Evolutionary conservation across 768 basidiomycete species (phyloP).

Genomic region (Auriscalpium microsporum): DNA sequence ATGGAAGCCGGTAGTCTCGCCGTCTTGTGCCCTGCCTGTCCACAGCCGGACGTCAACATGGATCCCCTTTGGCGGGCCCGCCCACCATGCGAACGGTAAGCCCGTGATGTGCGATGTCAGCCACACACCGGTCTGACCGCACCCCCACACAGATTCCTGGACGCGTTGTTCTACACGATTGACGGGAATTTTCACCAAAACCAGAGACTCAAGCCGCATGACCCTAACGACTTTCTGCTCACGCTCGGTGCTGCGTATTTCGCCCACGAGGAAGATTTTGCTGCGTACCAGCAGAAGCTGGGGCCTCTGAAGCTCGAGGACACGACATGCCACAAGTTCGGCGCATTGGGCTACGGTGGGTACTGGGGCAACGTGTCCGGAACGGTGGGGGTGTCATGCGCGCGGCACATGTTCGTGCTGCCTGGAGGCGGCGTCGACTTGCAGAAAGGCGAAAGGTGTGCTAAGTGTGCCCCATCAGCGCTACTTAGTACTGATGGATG

Average conservation of each 20-base stretch:
- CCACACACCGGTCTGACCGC: background rate
- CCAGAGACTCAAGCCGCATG: background rate
- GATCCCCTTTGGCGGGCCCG: background rate
- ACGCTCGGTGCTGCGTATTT: background rate
- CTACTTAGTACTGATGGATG: background rate
- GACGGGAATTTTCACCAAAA: background rate
- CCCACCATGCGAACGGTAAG: background rate
- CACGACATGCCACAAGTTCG: background rate
- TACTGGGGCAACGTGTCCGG: background rate
- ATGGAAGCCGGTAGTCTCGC: background rate
- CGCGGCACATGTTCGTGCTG: background rate
- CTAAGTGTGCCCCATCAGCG: no score
- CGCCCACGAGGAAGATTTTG: background rate
- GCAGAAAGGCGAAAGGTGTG: background rate
- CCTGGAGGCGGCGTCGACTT: background rate
- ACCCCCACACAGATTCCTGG: background rate
- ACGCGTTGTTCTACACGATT: background rate
- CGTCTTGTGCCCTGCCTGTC: background rate
- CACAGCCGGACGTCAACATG: background rate
- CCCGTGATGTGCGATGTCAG: no score
- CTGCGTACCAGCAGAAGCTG: background rate
- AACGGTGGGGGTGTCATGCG: background rate
- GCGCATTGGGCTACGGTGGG: background rate
- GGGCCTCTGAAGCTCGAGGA: slow-evolving; percentile 5
- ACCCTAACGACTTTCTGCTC: background rate